Base-by-base conservation (phyloP, 306 rosid genomes). In the Pyrus communis region DNA sequence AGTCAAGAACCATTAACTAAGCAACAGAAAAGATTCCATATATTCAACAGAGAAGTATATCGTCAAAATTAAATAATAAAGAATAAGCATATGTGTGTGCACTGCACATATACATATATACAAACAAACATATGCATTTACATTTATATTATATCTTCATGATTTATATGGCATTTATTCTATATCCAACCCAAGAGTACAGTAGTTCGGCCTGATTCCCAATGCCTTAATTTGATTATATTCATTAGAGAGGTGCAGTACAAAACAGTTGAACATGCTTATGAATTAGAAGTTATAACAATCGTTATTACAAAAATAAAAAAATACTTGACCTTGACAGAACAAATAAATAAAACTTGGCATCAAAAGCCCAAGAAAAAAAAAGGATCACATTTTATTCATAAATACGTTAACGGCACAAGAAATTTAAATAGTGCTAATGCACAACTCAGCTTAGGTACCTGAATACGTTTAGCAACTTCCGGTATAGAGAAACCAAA, bases 401-500 rank as follows among this genome's bases (percentile, higher is more conserved):
- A 23, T 18, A 42, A 40, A 73, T 28, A 11, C 21, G 40, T 22
- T 73, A 51, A 55, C 31, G 35, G 9, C 45, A 18, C 64, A 68
- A 60, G 42, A 79, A 79, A 77, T 1, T 67, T 38, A 38, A n/a
- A 19, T 62, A 45, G 59, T 19, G 43, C 7, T 30, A 74, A 74
- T 5, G 70, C 22, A 74, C 2, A 60, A 22, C 59, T 42, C n/a
- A 27, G 30, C 45, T 74, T 23, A 60, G n/a, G 67, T 78, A 94
- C 98, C 97, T 83, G 78, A 70, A 95, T 85, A 69, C 90, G 96
- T 86, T 92, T 92, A 81, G 83, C 83, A 67, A 95, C 96, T 82
- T 88, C 85, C 46, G 96, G 89, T 82, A 80, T 85, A 75, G 93
- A 90, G 90, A 95, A 92, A 49, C 98, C 98, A 74, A 95, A 95